Percentiles rank a stretch among this genome's conserved stretches.
Conservation (phyloP, 108 stramenopile genomes). For the Discostella stelligeroides region DNA sequence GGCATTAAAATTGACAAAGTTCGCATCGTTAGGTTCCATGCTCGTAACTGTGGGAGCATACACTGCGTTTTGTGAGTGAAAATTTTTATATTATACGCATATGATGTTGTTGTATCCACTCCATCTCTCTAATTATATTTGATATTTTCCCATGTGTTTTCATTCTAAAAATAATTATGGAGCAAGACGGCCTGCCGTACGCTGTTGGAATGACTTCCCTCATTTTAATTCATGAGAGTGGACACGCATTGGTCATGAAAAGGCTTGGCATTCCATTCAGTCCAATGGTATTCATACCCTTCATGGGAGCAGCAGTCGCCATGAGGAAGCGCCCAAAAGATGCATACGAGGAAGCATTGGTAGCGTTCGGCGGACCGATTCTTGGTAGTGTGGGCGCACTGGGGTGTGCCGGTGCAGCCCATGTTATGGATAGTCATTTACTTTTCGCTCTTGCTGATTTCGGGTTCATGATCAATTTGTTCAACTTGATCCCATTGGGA, state of each 20-base stretch:
- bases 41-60: constrained; percentile 86
- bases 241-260: constrained; percentile 85
- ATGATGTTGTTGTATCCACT: not conserved
- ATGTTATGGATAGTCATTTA: constrained; percentile 77
- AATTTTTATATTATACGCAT: not conserved
- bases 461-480: constrained; percentile 95
- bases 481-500: constrained; percentile 92
- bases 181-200: constrained; percentile 83
- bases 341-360: constrained; percentile 87
- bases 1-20: constrained; percentile 90
- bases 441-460: constrained; percentile 92
- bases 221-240: constrained; percentile 87
- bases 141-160: no score
- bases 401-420: constrained; percentile 70
- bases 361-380: constrained; percentile 92
- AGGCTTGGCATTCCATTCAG: constrained; percentile 80
- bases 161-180: no score
- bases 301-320: constrained; percentile 91
- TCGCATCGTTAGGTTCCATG: constrained; percentile 89
- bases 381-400: constrained; percentile 84
- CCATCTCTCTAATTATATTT: not conserved
- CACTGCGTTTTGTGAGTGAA: constrained; percentile 66
- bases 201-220: constrained; percentile 91
- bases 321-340: constrained; percentile 83
- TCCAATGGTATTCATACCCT: constrained; percentile 93